Conservation (phyloP, 2,329 filamentous ascomycete species). For the Mycosphaerella arachidis region DNA sequence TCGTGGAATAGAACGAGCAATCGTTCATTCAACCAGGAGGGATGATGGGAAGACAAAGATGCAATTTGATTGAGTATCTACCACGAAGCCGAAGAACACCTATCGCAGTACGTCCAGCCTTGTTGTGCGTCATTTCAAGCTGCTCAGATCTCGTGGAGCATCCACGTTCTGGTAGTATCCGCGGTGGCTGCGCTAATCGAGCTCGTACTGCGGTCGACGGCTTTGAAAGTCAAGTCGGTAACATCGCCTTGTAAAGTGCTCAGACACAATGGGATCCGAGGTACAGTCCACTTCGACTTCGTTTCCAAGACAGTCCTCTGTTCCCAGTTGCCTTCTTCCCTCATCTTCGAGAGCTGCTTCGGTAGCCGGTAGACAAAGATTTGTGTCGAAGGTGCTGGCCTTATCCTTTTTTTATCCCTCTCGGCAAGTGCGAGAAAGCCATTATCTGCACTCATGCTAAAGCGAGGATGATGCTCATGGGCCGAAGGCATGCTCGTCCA, state of each 20-base stretch:
- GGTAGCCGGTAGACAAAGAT: constrained; percentile 32
- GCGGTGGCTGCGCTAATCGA: constrained; percentile 22
- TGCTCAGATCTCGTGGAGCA: constrained; percentile 18
- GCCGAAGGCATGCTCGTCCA: constrained; percentile 33
- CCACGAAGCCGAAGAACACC: neutral
- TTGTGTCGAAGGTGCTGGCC: constrained; percentile 24
- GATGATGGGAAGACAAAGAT: neutral
- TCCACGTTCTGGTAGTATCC: constrained; percentile 25
- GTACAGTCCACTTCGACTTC: constrained; percentile 16
- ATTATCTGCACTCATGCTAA: constrained; percentile 19
- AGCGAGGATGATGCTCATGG: constrained; percentile 31
- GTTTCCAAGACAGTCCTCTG: neutral
- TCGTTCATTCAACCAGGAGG: neutral
- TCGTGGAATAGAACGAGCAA: neutral
- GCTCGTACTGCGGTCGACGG: constrained; percentile 12
- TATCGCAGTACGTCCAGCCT: too few species aligned
- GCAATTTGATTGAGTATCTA: neutral
- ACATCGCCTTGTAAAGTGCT: constrained; percentile 26
- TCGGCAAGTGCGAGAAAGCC: constrained; percentile 30
- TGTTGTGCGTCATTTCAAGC: neutral
- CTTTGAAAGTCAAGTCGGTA: constrained; percentile 22
- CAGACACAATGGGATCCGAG: constrained; percentile 28
- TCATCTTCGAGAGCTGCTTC: constrained; percentile 15
- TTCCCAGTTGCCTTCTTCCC: neutral
- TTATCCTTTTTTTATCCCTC: constrained; percentile 28